Conservation (phyloP, 306 rosid genomes). For the Corylus avellana region DNA sequence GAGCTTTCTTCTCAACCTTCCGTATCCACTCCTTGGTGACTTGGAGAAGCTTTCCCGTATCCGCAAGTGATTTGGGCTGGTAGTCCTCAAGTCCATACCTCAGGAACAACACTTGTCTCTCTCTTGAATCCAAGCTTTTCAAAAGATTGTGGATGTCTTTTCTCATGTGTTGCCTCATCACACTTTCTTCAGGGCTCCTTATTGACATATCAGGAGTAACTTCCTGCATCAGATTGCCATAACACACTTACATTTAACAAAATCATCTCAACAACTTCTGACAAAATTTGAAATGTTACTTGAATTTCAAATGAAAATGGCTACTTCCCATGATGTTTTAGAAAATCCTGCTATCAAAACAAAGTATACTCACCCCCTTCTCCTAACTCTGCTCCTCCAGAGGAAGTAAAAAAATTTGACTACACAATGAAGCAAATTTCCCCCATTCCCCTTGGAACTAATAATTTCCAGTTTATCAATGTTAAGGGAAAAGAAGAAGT, state of each 20-base stretch:
- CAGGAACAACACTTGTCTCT: conserved; percentile 64
- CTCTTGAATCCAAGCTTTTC: conserved; percentile 62
- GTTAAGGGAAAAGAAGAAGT: too few relatives aligned
- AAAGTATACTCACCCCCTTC: too few relatives aligned
- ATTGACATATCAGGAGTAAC: conserved; percentile 48
- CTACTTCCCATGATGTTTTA: too few relatives aligned
- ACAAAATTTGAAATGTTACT: too few relatives aligned
- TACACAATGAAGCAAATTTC: too few relatives aligned
- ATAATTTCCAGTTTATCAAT: too few relatives aligned
- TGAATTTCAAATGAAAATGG: too few relatives aligned
- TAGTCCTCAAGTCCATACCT: conserved; percentile 70
- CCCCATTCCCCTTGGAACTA: too few relatives aligned
- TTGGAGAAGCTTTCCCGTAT: conserved; percentile 60
- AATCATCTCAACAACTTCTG: neutral
- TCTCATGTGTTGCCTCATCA: conserved; percentile 63
- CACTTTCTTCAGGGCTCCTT: conserved; percentile 66
- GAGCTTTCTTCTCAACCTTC: conserved; percentile 71
- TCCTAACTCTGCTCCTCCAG: too few relatives aligned
- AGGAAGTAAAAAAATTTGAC: too few relatives aligned
- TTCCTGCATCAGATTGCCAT: conserved; percentile 50
- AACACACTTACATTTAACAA: conserved; percentile 23
- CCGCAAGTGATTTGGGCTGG: conserved; percentile 72
- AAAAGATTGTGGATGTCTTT: conserved; percentile 54
- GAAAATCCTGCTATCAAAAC: too few relatives aligned
- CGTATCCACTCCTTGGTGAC: conserved; percentile 80